Base-by-base conservation (phyloP, 2,329 filamentous ascomycete genomes). In the Conoideocrella luteorostrata region DNA sequence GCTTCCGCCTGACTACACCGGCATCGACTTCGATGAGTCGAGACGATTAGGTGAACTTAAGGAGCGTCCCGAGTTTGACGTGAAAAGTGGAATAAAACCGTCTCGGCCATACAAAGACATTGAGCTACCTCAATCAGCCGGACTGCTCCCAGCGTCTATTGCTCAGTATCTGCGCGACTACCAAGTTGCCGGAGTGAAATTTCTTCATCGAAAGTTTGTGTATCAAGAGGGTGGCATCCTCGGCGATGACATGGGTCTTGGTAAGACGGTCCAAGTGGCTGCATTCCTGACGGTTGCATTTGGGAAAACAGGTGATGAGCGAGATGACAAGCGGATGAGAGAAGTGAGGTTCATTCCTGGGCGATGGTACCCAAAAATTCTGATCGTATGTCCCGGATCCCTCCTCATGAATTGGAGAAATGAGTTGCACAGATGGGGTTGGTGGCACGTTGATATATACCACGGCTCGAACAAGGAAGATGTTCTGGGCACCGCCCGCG, bases 201-300 rank as follows among this genome's bases (percentile, higher is more conserved):
- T 96, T 56, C 71, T 98, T 7, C 90, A 97, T 59, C 78, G 87
- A 47, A 76, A 87, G 18, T 97, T 97, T 58, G 84, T 96, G 4
- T 91, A 88, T 52, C 93, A 98, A 57, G 84, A 84, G 53, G 93
- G 93, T 1, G 88, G 86, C 2, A 86, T 98, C 18, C 73, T 98
- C 0, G 90, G 91, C 3, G 93, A 98, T 58, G 93, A 98, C 57
- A 98, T 98, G 93, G 93, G 93, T 17, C 66, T 98, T 24, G 93
- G 93, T 1, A 98, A 98, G 65, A 98, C 93, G 0, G 88, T 98
- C 3, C 93, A 98, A 62, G 88, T 98, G 21, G 93, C 89, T 45
- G 86, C 90, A 0, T 97, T 98, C 52, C 70, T 98, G 18, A 87
- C 88, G 0, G 88, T 82, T 1, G 90, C 89, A 0, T 98, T 95